Evolutionary conservation across 2,329 filamentous ascomycete genomes (phyloP).

Genomic region (Xylariaceae sp.): DNA sequence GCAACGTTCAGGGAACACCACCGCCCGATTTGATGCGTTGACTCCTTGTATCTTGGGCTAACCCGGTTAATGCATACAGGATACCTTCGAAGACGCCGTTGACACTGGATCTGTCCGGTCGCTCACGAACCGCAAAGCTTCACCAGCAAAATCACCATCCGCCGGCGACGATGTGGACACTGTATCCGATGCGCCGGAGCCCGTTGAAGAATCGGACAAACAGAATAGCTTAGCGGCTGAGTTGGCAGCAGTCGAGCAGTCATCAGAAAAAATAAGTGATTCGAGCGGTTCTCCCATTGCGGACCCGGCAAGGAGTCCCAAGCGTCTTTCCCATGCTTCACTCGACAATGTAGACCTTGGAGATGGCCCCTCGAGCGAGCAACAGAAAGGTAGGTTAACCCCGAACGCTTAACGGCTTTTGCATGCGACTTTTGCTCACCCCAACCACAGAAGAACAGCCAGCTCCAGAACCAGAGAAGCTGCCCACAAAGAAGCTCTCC

Average conservation of each 20-base stretch:
- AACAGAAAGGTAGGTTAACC: slow-evolving; percentile 23
- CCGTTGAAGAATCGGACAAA: slow-evolving; percentile 20
- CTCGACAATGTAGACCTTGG: slow-evolving; percentile 63
- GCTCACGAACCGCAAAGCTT: slow-evolving; percentile 47
- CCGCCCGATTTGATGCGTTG: too few relatives aligned
- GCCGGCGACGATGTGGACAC: slow-evolving; percentile 24
- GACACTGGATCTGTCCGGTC: slow-evolving; percentile 62
- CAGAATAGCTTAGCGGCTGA: slow-evolving; percentile 19
- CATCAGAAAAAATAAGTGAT: too few relatives aligned
- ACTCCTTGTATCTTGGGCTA: too few relatives aligned
- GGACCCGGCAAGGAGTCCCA: slow-evolving; percentile 36
- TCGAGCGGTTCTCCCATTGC: neutral
- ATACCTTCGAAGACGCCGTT: slow-evolving; percentile 78
- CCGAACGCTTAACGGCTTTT: too few relatives aligned
- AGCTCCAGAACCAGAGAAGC: slow-evolving; percentile 30
- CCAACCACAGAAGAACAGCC: slow-evolving; percentile 25
- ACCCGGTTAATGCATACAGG: slow-evolving; percentile 39
- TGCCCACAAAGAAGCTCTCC: slow-evolving; percentile 52
- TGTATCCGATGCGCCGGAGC: slow-evolving; percentile 14
- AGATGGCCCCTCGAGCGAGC: slow-evolving; percentile 42
- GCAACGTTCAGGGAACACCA: too few relatives aligned
- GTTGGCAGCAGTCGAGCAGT: slow-evolving; percentile 14
- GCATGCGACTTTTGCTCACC: slow-evolving; percentile 12
- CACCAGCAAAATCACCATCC: slow-evolving; percentile 31
- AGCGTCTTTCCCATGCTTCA: slow-evolving; percentile 42